These are phyloP conservation scores for Quercus parvula DNA, from an alignment of 306 rosid genomes.

Conservation along the genomic window DNA sequence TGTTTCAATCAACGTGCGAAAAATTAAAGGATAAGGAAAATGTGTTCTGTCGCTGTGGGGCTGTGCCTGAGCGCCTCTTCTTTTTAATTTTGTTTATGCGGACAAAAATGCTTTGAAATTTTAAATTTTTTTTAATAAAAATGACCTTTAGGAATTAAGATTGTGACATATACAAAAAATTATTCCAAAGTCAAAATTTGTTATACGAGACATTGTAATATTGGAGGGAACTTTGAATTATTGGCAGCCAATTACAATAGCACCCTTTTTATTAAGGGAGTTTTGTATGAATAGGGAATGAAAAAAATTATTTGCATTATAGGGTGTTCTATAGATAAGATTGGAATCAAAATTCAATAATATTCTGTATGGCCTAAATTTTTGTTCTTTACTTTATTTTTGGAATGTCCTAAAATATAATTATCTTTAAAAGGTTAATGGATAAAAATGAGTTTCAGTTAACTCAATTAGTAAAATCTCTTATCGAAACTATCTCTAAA, in stretches of 20 bases:
- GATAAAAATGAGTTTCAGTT: too few species aligned
- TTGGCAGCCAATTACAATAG: not conserved
- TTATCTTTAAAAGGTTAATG: too few species aligned
- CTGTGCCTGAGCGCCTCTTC: not conserved
- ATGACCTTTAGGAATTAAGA: not conserved
- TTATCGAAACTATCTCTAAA: too few species aligned
- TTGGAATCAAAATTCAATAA: too few species aligned
- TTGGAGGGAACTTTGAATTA: conserved; percentile 9
- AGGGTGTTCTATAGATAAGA: too few species aligned
- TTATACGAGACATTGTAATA: conserved; percentile 6
- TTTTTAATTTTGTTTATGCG: not conserved
- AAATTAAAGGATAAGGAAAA: not conserved
- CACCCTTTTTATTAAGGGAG: not conserved
- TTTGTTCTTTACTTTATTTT: too few species aligned
- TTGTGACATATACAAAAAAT: not conserved
- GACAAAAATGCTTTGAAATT: not conserved
- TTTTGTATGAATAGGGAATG: not conserved
- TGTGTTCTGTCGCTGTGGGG: not conserved
- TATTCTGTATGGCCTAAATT: too few species aligned
- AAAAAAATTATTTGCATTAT: too few species aligned
- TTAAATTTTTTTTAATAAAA: conserved; percentile 4
- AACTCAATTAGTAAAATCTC: too few species aligned
- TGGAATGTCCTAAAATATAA: too few species aligned
- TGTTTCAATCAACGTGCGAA: not conserved
- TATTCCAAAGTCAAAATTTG: conserved; percentile 1